Percentiles rank a stretch among this genome's conserved stretches.
Conservation (phyloP, 148 eudicot genomes). For the Persicaria maculosa region DNA sequence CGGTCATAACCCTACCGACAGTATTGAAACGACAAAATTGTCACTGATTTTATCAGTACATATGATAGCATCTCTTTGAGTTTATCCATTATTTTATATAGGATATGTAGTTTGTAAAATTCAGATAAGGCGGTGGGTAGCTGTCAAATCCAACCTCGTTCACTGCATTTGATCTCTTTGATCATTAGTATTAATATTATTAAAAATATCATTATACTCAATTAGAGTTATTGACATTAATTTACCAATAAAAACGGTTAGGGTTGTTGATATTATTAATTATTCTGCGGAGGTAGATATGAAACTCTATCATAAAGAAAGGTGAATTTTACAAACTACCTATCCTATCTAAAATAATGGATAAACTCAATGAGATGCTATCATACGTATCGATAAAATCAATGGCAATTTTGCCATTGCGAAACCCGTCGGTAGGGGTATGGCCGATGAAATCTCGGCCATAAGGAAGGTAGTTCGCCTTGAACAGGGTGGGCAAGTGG, state of each 20-base stretch:
- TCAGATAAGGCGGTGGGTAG: no score
- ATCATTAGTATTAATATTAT: no score
- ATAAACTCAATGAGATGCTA: background rate
- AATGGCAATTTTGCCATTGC: slow-evolving; percentile 94
- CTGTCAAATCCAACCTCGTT: no score
- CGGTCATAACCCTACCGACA: slow-evolving; percentile 63
- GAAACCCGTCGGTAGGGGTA: slow-evolving; percentile 81
- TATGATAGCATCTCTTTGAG: no score
- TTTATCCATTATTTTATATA: background rate
- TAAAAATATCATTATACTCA: no score
- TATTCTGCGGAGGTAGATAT: no score
- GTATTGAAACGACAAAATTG: slow-evolving; percentile 96
- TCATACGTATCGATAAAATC: slow-evolving; percentile 65
- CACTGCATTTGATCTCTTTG: no score
- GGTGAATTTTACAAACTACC: background rate
- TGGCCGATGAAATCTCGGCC: slow-evolving; percentile 65
- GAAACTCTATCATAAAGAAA: no score
- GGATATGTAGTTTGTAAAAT: background rate
- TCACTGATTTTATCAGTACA: slow-evolving; percentile 84
- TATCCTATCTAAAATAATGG: background rate
- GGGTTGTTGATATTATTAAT: no score
- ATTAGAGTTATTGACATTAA: no score
- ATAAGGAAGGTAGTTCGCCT: slow-evolving; percentile 86
- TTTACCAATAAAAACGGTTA: no score
- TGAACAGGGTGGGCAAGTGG: slow-evolving; percentile 59